Percentiles rank a stretch among this genome's conserved stretches.
These are phyloP conservation scores for Suhomyces terraborum DNA, from an alignment of 1,139 yeast genomes.

Conservation along the genomic window DNA sequence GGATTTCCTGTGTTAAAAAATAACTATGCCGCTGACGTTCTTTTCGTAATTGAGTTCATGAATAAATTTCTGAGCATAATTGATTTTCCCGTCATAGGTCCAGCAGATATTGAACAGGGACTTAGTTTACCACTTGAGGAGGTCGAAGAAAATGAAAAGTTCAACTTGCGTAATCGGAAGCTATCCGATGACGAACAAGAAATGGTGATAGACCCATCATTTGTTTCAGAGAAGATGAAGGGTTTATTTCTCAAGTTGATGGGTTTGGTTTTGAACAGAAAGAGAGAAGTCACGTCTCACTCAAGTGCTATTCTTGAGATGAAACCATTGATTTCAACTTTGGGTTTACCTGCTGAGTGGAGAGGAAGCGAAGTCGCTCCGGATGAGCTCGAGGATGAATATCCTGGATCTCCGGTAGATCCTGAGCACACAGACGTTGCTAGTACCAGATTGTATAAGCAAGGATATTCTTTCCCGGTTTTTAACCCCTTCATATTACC, in stretches of 20 bases:
- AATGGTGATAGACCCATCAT: constrained; percentile 8
- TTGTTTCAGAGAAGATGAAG: constrained; percentile 39
- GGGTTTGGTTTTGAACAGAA: constrained; percentile 44
- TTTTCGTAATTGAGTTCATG: constrained; percentile 45
- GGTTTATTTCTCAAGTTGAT: constrained; percentile 37
- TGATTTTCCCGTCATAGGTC: constrained; percentile 37
- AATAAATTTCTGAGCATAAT: constrained; percentile 41
- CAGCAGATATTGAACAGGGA: constrained; percentile 55
- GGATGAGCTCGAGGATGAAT: constrained; percentile 18
- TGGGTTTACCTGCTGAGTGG: constrained; percentile 28
- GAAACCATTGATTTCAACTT: constrained; percentile 29
- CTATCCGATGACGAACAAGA: background rate
- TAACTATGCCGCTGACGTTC: constrained; percentile 49
- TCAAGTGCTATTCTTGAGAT: constrained; percentile 45
- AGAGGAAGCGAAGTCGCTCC: constrained; percentile 14
- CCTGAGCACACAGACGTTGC: constrained; percentile 41
- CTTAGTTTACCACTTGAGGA: constrained; percentile 33
- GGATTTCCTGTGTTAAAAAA: constrained; percentile 34
- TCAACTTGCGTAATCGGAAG: background rate
- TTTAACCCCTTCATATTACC: constrained; percentile 39
- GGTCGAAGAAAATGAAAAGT: constrained; percentile 2
- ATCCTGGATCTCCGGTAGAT: constrained; percentile 35
- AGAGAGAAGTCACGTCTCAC: constrained; percentile 34
- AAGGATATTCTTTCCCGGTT: constrained; percentile 9
- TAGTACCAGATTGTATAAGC: constrained; percentile 16